Evolutionary conservation across 306 rosid genomes (phyloP), one percentile per base, ranked within the genome.

Genomic region (Crotalaria pallida): DNA sequence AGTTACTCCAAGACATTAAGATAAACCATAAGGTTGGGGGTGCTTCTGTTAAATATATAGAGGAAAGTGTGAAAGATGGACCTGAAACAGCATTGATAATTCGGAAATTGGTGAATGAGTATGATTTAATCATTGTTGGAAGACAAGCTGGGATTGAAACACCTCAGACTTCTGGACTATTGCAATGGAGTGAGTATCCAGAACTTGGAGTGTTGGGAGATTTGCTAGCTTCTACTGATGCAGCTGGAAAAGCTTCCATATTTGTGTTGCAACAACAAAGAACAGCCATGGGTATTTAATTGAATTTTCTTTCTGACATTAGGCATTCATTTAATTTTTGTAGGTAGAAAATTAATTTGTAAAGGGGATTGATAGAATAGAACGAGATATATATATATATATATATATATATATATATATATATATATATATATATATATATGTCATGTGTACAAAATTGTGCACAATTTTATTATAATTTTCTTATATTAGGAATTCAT

Each of bases 151-250:
- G 82, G 0, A 2, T 65, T 1, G 78, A 83, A 36, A 75, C 65
- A 19, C 66, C 79, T 18, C 92, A 84, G 10, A 89, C 89, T 0
- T 12, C 18, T 1, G 89, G 96, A 9, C 72, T 91, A 10, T 49
- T 67, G 12, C 86, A 86, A 44, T 92, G 98, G 96, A 84, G 82
- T 76, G 92, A 87, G 75, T 87, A 75, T 57, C 90, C 88, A 0
- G 88, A 91, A 61, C 86, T 88, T 33, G 96, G 97, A 6, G 76
- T 84, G 6, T 21, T 87, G 0, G 96, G 93, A 5, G 93, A 88
- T 47, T 13, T 88, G 75, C 71, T 91, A 33, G 87, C 84, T 6
- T 88, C 91, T 0, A 64, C 84, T 41, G 92, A 78, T 68, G 56
- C 84, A 2, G 57, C 45, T 53, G 82, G 78, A 1, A 79, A 58